Percentiles rank a stretch among this genome's conserved stretches.
Conservation (phyloP, 768 basidiomycete genomes). For the Pleurotus ostreatus region DNA sequence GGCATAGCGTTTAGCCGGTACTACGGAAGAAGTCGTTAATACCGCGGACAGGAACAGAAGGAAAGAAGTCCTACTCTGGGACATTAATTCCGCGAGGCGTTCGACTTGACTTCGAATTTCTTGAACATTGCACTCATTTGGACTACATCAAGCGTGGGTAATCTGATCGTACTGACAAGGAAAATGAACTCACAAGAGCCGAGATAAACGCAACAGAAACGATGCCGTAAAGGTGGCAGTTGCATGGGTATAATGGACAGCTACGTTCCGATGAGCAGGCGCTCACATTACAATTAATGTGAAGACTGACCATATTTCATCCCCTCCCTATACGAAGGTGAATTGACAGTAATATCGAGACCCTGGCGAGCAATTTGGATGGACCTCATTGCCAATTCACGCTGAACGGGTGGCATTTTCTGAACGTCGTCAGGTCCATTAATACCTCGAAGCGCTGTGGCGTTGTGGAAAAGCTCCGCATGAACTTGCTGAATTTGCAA, state of each 20-base stretch:
- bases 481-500: conserved; percentile 84
- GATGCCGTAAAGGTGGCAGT: conserved; percentile 93
- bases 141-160: conserved; percentile 40
- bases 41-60: neutral
- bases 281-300: neutral
- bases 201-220: conserved; percentile 79
- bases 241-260: conserved; percentile 88
- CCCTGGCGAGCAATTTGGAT: conserved; percentile 79
- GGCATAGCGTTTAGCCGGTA: conserved; percentile 92
- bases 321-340: conserved; percentile 81
- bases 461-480: conserved; percentile 82
- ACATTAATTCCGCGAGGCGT: conserved; percentile 68
- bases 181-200: conserved; percentile 68
- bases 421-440: conserved; percentile 83
- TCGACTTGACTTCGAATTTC: conserved; percentile 78
- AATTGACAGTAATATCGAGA: conserved; percentile 82
- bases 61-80: conserved; percentile 55
- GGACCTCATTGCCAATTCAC: conserved; percentile 75
- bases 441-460: conserved; percentile 78
- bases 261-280: conserved; percentile 28
- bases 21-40: conserved; percentile 32
- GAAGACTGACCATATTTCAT: conserved; percentile 77
- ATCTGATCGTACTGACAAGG: neutral
- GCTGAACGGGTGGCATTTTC: conserved; percentile 75
- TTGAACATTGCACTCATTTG: conserved; percentile 73